These are phyloP conservation scores for Sordariomycetes sp. DNA, from an alignment of 2,329 filamentous ascomycete genomes.

Conservation along the genomic window DNA sequence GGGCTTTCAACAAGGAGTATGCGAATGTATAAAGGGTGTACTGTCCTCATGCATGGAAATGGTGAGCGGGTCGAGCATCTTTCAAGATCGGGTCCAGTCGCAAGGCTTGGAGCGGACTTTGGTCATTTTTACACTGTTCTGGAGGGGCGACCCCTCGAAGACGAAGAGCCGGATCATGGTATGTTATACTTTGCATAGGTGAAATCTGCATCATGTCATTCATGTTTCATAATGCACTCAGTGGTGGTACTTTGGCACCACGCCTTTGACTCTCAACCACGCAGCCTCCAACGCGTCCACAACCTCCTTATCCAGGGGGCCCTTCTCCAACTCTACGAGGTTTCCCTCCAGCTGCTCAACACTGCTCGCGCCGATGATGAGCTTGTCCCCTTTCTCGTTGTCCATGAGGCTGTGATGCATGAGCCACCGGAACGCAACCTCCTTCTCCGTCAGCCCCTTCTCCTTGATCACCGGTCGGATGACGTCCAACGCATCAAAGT, in stretches of 20 bases:
- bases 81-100: no score
- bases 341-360: conserved; percentile 49
- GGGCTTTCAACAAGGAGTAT: conserved; percentile 85
- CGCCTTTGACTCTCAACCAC: conserved; percentile 61
- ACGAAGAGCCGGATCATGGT: no score
- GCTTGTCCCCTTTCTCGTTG: conserved; percentile 43
- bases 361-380: conserved; percentile 52
- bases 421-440: conserved; percentile 66
- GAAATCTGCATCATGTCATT: no score
- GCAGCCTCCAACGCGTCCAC: conserved; percentile 67
- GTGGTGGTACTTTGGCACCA: conserved; percentile 45
- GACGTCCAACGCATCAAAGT: conserved; percentile 53
- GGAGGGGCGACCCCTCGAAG: no score
- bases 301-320: conserved; percentile 68
- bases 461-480: conserved; percentile 61
- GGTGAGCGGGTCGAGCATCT: no score
- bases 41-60: background rate
- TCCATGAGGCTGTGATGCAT: conserved; percentile 59
- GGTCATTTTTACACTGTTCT: no score
- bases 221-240: no score
- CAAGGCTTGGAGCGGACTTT: no score
- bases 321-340: conserved; percentile 51
- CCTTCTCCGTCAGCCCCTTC: conserved; percentile 59
- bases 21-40: conserved; percentile 22
- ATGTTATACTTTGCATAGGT: no score